Percentiles rank a stretch among this genome's conserved stretches.
Evolutionary conservation across 164 flowering plant genomes (phyloP).

Genomic region (Stephania japonica): DNA sequence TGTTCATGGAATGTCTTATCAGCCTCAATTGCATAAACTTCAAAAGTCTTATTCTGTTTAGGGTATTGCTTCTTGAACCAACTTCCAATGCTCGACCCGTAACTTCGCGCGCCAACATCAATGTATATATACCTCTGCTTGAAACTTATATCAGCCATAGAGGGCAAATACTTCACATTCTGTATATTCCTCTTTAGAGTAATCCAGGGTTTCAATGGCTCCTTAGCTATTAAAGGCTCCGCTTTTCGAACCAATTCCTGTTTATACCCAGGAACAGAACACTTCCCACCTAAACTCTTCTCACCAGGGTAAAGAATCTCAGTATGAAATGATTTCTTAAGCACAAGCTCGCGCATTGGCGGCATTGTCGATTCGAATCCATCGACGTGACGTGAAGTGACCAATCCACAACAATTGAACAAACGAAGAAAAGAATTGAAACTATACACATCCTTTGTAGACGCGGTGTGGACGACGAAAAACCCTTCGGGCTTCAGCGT

Average conservation of each 20-base stretch:
- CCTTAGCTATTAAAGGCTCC: constrained; percentile 71
- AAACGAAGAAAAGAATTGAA: constrained; percentile 59
- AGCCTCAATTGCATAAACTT: constrained; percentile 88
- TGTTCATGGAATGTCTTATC: constrained; percentile 70
- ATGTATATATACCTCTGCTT: constrained; percentile 73
- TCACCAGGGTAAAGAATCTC: constrained; percentile 14
- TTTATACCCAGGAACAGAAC: constrained; percentile 63
- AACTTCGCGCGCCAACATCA: constrained; percentile 91
- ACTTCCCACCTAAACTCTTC: constrained; percentile 25
- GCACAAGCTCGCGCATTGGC: constrained; percentile 51
- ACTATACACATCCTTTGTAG: constrained; percentile 69
- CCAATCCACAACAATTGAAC: constrained; percentile 58
- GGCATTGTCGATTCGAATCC: constrained; percentile 43
- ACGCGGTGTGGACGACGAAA: constrained; percentile 57
- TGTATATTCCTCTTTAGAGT: constrained; percentile 70
- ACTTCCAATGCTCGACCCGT: constrained; percentile 91
- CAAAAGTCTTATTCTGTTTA: constrained; percentile 82
- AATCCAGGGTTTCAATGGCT: constrained; percentile 94
- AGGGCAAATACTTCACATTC: constrained; percentile 68
- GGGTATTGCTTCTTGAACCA: constrained; percentile 98
- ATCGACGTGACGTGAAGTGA: constrained; percentile 44
- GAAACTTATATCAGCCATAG: constrained; percentile 76
- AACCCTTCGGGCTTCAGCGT: constrained; percentile 84
- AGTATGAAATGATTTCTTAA: constrained; percentile 39
- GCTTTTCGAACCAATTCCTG: constrained; percentile 49